Base-by-base conservation (phyloP, 2,329 filamentous ascomycete genomes). In the Fusarium paranaense region DNA sequence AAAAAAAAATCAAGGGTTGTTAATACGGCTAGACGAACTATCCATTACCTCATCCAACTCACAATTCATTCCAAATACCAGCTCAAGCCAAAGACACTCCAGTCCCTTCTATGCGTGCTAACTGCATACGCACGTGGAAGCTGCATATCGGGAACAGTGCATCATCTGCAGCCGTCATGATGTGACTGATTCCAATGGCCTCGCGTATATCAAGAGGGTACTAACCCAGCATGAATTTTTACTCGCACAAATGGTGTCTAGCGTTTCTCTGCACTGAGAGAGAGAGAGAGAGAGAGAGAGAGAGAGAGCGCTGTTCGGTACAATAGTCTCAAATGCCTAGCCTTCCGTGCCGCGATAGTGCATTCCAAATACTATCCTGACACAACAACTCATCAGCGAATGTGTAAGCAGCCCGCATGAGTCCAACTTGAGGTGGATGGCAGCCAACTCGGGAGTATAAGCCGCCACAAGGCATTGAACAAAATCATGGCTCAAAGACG, bases 81-180 rank as follows among this genome's bases (percentile, higher is more conserved):
- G 18, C 22, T 30, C 18, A 13, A 38, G 18, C 20, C 18, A 30
- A 40, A 14, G 18, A 13, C 13, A 13, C 35, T 30, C 25, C 22
- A 27, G 27, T 33, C 20, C 22, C 14, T 47, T 40, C 25, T 25
- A 30, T 61, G 27, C 27, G 38, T 45, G 60, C 56, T 64, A 70
- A 63, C 59, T 63, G 64, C 69, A 66, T 69, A 62, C 63, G 52
- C 59, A 63, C 25, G 30, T 32, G 56, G 50, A 54, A 54, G 67
- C 45, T 70, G 66, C 66, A 69, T 54, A 56, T 30, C 35, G 25
- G 16, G 18, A 32, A 16, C 45, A 56, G 62, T 54, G 52, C 68
- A 72, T 58, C 58, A 69, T 72, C 32, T 20, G 57, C 58, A 35
- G 35, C 25, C 27, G 45, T 56, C 45, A 62, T 72, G 68, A 61